Base-by-base conservation (phyloP, 2,329 filamentous ascomycete genomes). In the Colletotrichum lini region DNA sequence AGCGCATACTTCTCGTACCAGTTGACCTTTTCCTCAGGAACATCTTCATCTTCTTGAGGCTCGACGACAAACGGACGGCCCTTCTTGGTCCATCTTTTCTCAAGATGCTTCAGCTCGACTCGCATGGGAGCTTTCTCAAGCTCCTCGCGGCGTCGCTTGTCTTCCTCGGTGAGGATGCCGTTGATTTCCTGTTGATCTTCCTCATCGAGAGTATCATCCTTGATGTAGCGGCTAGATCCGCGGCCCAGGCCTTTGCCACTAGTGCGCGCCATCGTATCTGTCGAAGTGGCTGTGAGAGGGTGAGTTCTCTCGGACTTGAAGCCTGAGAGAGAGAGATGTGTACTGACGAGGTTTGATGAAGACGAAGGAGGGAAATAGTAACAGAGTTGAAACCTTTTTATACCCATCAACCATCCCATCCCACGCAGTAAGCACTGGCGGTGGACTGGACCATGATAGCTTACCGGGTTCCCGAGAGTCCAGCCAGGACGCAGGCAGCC, bases 101-200 rank as follows among this genome's bases (percentile, higher is more conserved):
- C 79, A 18, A 81, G 77, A 58, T 80, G 77, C 69, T 79, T 80
- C 64, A 80, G 74, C 64, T 78, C 76, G 21, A 74, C 58, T 42
- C 74, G 76, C 77, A 78, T 78, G 23, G 75, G 76, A 12, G 75
- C 74, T 54, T 77, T 73, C 42, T 76, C 76, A 23, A 77, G 72
- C 67, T 77, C 76, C 47, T 74, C 73, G 12, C 73, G 73, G 40
- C 72, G 74, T 63, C 67, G 72, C 64, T 75, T 74, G 7, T 75
- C 72, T 50, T 76, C 74, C 18, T 76, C 74, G 44, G 69, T 73
- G 21, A 76, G 44, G 9, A 44, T 47, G 35, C 50, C 65, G 4
- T 58, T 60, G 62, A 72, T 73, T 70, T 75, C 68, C 45, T 52
- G 42, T 57, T 74, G 57, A 21, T 74, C 74, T 26, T 73, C 73